Evolutionary conservation across 148 eudicot genomes (phyloP).

Genomic region (Rhododendron ovatum): DNA sequence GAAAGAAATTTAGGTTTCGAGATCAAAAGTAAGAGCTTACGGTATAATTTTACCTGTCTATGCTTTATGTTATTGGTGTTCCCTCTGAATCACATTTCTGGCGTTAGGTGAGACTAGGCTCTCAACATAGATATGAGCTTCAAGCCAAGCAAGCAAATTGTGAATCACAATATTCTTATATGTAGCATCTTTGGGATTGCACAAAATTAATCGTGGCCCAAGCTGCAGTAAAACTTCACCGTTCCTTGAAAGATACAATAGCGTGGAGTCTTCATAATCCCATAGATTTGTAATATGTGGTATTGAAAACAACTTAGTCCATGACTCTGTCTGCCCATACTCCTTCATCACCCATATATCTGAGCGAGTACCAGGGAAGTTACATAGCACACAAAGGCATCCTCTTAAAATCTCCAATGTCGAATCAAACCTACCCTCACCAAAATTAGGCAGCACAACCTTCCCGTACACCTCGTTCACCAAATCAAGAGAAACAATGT

Average conservation of each 20-base stretch:
- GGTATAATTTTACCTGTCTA: not conserved
- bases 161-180: slow-evolving; percentile 5
- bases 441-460: slow-evolving; percentile 29
- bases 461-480: slow-evolving; percentile 22
- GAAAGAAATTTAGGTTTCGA: too few relatives aligned
- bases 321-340: slow-evolving; percentile 39
- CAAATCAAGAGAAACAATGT: slow-evolving; percentile 39
- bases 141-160: slow-evolving; percentile 13
- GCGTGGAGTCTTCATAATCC: not conserved
- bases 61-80: not conserved
- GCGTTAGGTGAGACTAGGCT: slow-evolving; percentile 23
- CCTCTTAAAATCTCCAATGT: slow-evolving; percentile 21
- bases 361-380: slow-evolving; percentile 1
- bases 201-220: slow-evolving; percentile 5
- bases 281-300: slow-evolving; percentile 13
- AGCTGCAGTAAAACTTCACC: slow-evolving; percentile 27
- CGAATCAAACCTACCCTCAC: slow-evolving; percentile 13
- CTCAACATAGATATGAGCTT: slow-evolving; percentile 23
- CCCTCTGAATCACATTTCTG: not conserved
- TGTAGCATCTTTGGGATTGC: slow-evolving; percentile 7
- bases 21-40: too few relatives aligned
- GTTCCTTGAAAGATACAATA: slow-evolving; percentile 10
- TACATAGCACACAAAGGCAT: slow-evolving; percentile 25
- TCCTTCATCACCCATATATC: slow-evolving; percentile 53
- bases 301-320: slow-evolving; percentile 36